Evolutionary conservation across 208 protist species (phyloP).

Genomic region (Trypanosoma rangeli): DNA sequence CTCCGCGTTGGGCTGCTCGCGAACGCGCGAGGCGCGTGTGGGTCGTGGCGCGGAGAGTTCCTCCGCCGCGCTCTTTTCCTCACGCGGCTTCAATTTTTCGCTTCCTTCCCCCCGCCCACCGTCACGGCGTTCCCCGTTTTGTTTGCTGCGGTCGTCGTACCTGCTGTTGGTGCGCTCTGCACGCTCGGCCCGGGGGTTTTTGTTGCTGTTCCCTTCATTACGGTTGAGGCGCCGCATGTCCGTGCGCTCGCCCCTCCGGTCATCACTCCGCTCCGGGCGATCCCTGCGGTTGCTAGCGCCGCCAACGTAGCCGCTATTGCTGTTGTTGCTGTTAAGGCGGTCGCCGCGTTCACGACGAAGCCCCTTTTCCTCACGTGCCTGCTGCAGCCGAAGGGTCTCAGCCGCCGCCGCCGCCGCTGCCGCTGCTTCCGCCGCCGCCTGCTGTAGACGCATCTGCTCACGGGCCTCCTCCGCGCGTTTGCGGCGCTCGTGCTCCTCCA

Average conservation of each 20-base stretch:
- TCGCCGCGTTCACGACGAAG: background rate
- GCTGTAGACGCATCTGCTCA: constrained; percentile 21
- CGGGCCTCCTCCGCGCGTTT: constrained; percentile 31
- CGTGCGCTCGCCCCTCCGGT: constrained; percentile 5
- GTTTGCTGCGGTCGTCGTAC: background rate
- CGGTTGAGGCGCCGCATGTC: background rate
- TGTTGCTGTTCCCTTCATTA: background rate
- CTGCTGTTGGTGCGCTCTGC: constrained; percentile 20
- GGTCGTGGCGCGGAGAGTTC: background rate
- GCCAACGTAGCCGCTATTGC: background rate
- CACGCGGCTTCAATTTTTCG: background rate
- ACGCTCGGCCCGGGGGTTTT: constrained; percentile 7
- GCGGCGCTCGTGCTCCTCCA: constrained; percentile 42
- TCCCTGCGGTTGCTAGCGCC: background rate
- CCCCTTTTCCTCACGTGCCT: constrained; percentile 10
- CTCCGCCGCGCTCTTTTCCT: background rate
- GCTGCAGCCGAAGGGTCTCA: background rate
- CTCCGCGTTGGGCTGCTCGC: constrained; percentile 1
- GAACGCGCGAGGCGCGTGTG: background rate
- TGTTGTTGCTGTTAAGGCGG: background rate
- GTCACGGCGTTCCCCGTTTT: constrained; percentile 24
- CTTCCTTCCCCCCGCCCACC: constrained; percentile 14
- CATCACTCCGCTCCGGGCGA: background rate
- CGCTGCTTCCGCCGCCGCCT: constrained; percentile 35
- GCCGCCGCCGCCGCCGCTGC: constrained; percentile 28